phyloP scores from a whole-genome alignment of 371 early-diverging fungal species.

The Cokeromyces recurvatus region DNA sequence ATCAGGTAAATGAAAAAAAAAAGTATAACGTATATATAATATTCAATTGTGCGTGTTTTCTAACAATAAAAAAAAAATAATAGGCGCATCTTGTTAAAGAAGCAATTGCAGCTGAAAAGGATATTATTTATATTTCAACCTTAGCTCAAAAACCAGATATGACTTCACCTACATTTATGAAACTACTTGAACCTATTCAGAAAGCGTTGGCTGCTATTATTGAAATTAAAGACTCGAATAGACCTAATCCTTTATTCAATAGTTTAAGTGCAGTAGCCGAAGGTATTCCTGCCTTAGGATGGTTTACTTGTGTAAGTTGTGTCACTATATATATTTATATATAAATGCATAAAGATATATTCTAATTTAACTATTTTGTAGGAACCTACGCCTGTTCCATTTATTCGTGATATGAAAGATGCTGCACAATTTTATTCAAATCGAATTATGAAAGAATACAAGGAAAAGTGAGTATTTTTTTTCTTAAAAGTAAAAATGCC shows the following conservation, averaged over 20 bases:
- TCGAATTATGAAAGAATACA: constrained; percentile 85
- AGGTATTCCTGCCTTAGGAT: constrained; percentile 87
- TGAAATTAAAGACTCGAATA: constrained; percentile 71
- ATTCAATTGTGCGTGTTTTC: too few relatives aligned
- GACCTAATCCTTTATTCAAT: constrained; percentile 69
- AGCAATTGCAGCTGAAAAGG: constrained; percentile 67
- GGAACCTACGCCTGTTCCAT: constrained; percentile 88
- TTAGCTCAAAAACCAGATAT: constrained; percentile 76
- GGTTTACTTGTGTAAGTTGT: constrained; percentile 80
- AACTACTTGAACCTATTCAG: constrained; percentile 71
- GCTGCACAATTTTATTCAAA: constrained; percentile 90
- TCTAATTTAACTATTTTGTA: constrained; percentile 20
- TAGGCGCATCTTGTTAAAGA: constrained; percentile 43
- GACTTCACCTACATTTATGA: constrained; percentile 44
- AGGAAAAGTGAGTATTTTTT: constrained; percentile 70
- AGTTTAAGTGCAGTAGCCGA: constrained; percentile 85
- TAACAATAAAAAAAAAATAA: too few relatives aligned
- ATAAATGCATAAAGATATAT: too few relatives aligned
- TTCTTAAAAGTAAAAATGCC: background rate
- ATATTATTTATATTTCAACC: constrained; percentile 70
- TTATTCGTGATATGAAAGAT: constrained; percentile 86
- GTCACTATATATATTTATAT: background rate
- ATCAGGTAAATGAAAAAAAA: constrained; percentile 58
- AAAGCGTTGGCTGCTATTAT: constrained; percentile 60
- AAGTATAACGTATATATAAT: too few relatives aligned